Conservation (phyloP, 352 stramenopile genomes). For the Pythium pyrilobum region DNA sequence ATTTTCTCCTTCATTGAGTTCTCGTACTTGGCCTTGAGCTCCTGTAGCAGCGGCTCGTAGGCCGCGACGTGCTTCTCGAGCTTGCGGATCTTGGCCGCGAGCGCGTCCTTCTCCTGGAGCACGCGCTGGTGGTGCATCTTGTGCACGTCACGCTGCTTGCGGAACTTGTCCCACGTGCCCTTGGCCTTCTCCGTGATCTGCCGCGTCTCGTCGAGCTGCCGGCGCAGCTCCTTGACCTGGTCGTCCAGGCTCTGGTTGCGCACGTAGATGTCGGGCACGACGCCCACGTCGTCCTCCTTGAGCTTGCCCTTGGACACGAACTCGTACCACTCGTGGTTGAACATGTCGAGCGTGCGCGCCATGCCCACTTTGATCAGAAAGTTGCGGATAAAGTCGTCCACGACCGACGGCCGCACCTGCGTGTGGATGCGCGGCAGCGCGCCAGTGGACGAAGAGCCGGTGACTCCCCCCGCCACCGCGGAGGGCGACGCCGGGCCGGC, state of each 20-base stretch:
- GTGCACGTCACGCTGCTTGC: constrained; percentile 92
- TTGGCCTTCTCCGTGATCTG: constrained; percentile 88
- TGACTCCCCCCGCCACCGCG: not conserved
- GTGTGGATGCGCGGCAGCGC: constrained; percentile 39
- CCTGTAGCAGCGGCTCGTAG: constrained; percentile 91
- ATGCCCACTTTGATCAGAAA: constrained; percentile 94
- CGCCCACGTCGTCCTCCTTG: constrained; percentile 79
- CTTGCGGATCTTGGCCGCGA: constrained; percentile 88
- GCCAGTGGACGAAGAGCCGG: not conserved
- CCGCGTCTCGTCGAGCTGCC: constrained; percentile 85
- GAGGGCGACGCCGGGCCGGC: not conserved
- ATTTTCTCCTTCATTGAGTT: constrained; percentile 97
- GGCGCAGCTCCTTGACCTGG: constrained; percentile 77
- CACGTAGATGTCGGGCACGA: constrained; percentile 94
- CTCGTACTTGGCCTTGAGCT: constrained; percentile 93
- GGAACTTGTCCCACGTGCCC: constrained; percentile 95
- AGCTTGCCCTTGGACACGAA: constrained; percentile 91
- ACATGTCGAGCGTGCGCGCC: constrained; percentile 86
- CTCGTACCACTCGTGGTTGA: constrained; percentile 97
- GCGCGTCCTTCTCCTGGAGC: constrained; percentile 93
- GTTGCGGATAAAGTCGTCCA: constrained; percentile 94
- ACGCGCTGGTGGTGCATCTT: constrained; percentile 95
- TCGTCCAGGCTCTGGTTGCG: constrained; percentile 91
- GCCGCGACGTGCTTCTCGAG: constrained; percentile 88
- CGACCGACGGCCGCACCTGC: constrained; percentile 78